phyloP scores from a whole-genome alignment of 805 yeast genomes.

The Zygoascus biomembranicola region DNA sequence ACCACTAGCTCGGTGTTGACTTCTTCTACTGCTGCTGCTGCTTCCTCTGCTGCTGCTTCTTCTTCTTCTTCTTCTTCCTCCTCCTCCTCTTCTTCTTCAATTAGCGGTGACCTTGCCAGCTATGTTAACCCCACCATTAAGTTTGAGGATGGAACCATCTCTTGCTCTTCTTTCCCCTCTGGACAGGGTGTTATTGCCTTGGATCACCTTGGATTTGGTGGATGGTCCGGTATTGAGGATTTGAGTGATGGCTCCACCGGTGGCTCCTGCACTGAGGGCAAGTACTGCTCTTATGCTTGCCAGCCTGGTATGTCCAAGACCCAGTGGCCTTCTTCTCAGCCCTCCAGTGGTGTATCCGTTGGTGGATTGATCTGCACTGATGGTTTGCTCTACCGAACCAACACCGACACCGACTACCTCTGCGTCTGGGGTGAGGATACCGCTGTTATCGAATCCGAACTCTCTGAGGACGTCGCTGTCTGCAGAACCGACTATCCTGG shows the following conservation, averaged over 20 bases:
- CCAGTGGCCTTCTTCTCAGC: slow-evolving; percentile 91
- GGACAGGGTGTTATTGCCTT: slow-evolving; percentile 79
- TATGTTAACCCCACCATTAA: slow-evolving; percentile 48
- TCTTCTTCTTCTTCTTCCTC: slow-evolving; percentile 26
- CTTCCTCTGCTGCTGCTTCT: slow-evolving; percentile 18
- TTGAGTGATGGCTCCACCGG: slow-evolving; percentile 47
- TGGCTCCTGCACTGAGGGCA: slow-evolving; percentile 71
- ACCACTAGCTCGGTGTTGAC: slow-evolving; percentile 20
- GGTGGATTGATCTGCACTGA: slow-evolving; percentile 86
- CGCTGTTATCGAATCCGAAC: slow-evolving; percentile 60
- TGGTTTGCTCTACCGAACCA: slow-evolving; percentile 80
- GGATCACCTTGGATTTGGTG: slow-evolving; percentile 69
- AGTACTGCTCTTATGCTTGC: slow-evolving; percentile 96
- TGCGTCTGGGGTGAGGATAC: slow-evolving; percentile 81
- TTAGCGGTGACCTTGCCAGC: slow-evolving; percentile 48
- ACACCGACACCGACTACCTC: slow-evolving; percentile 54
- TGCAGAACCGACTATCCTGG: slow-evolving; percentile 99
- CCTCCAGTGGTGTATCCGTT: slow-evolving; percentile 78
- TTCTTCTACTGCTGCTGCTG: slow-evolving; percentile 14
- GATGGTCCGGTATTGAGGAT: slow-evolving; percentile 68
- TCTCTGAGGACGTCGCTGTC: slow-evolving; percentile 64
- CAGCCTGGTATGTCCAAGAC: slow-evolving; percentile 99
- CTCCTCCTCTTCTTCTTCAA: slow-evolving; percentile 19
- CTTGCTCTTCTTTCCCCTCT: slow-evolving; percentile 63
- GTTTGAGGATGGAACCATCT: slow-evolving; percentile 65